These are phyloP conservation scores for Vararia minispora DNA, from an alignment of 768 basidiomycete species.

Conservation along the genomic window DNA sequence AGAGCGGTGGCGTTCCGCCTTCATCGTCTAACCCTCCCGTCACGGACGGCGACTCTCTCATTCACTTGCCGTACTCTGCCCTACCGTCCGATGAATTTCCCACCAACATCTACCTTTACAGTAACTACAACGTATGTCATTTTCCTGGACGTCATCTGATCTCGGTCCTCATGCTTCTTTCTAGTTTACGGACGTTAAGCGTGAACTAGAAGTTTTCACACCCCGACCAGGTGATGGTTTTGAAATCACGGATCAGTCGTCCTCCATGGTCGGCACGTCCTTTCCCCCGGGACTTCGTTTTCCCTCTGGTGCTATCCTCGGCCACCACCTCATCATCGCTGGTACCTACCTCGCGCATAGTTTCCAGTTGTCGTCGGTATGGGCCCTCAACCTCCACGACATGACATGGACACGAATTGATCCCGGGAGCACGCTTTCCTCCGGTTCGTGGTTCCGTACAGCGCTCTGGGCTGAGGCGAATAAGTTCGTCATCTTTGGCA, in stretches of 20 bases:
- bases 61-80: slow-evolving; percentile 70
- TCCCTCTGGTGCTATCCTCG: slow-evolving; percentile 88
- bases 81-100: slow-evolving; percentile 63
- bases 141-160: background rate
- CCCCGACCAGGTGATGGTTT: slow-evolving; percentile 71
- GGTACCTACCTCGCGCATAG: slow-evolving; percentile 93
- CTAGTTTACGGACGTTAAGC: slow-evolving; percentile 89
- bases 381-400: slow-evolving; percentile 79
- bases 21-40: slow-evolving; percentile 23
- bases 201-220: slow-evolving; percentile 87
- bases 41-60: slow-evolving; percentile 47
- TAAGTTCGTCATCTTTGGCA: slow-evolving; percentile 86
- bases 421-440: slow-evolving; percentile 72
- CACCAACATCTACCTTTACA: slow-evolving; percentile 83
- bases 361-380: slow-evolving; percentile 92
- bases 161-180: slow-evolving; percentile 8
- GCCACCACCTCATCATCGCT: slow-evolving; percentile 84
- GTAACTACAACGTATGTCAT: slow-evolving; percentile 82
- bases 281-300: slow-evolving; percentile 95
- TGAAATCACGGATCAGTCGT: slow-evolving; percentile 69
- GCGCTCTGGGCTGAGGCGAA: slow-evolving; percentile 80
- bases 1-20: slow-evolving; percentile 33
- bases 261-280: slow-evolving; percentile 66
- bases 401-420: slow-evolving; percentile 87
- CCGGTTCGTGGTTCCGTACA: slow-evolving; percentile 92